Conservation (phyloP, 2,329 filamentous ascomycete genomes). For the Talaromyces sp. region DNA sequence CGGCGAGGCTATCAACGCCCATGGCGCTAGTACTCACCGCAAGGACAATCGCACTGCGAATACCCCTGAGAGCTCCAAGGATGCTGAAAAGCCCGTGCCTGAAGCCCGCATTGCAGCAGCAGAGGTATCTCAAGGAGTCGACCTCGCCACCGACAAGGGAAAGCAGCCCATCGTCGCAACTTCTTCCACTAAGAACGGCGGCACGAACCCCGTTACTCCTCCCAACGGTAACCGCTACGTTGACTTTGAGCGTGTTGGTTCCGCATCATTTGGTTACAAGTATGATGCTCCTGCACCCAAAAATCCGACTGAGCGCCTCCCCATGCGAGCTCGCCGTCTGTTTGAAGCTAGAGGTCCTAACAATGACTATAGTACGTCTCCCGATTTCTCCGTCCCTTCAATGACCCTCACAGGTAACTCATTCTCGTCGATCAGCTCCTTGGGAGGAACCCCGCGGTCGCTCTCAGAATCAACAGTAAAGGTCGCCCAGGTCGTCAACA, state of each 20-base stretch:
- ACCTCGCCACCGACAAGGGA: not conserved
- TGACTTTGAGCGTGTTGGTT: slow-evolving; percentile 12
- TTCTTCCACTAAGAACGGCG: not conserved
- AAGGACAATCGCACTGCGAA: not conserved
- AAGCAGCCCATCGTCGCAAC: slow-evolving; percentile 11
- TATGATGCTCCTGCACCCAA: slow-evolving; percentile 14
- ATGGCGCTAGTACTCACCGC: slow-evolving; percentile 8
- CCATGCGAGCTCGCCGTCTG: slow-evolving; percentile 12
- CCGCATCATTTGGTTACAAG: slow-evolving; percentile 14
- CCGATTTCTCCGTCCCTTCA: slow-evolving; percentile 8
- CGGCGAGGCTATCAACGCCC: not conserved
- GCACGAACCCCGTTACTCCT: slow-evolving; percentile 7
- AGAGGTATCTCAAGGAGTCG: not conserved
- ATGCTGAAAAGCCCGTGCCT: not conserved
- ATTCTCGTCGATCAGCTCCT: slow-evolving; percentile 14
- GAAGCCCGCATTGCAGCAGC: not conserved
- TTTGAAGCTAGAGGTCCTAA: slow-evolving; percentile 16
- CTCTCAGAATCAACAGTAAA: slow-evolving; percentile 3
- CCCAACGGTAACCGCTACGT: not conserved
- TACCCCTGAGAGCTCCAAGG: slow-evolving; percentile 21
- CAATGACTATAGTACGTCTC: slow-evolving; percentile 17
- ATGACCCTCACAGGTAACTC: slow-evolving; percentile 13
- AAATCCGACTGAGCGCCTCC: slow-evolving; percentile 10
- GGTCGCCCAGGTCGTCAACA: not conserved
- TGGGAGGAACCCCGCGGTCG: slow-evolving; percentile 15